Conservation (phyloP, 140 eudicot genomes). For the Erigeron philadelphicus region DNA sequence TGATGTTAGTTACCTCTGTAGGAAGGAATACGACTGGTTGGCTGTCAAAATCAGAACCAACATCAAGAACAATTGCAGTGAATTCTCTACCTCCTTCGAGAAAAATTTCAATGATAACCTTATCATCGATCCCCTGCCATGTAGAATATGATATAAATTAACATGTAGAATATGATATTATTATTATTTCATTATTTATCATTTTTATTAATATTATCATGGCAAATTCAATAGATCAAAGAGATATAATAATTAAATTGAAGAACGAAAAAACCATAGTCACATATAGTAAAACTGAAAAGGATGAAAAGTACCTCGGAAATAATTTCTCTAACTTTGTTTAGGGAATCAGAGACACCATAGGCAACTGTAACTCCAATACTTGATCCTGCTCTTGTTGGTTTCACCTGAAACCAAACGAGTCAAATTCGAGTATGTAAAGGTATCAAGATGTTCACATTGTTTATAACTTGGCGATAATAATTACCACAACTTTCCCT, state of each 20-base stretch:
- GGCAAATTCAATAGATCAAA: background rate
- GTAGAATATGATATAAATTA: background rate
- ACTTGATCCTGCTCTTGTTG: slow-evolving; percentile 95
- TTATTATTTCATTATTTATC: too few relatives aligned
- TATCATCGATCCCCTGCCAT: slow-evolving; percentile 83
- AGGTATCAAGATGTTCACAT: slow-evolving; percentile 8
- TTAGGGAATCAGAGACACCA: slow-evolving; percentile 70
- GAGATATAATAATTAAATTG: background rate
- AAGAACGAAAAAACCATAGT: background rate
- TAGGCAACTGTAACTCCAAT: slow-evolving; percentile 92
- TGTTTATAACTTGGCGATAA: slow-evolving; percentile 1
- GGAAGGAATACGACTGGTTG: slow-evolving; percentile 79
- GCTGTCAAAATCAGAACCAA: slow-evolving; percentile 54
- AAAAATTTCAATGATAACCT: slow-evolving; percentile 71
- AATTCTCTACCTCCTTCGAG: slow-evolving; percentile 91
- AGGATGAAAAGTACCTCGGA: slow-evolving; percentile 51
- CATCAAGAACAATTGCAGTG: slow-evolving; percentile 88
- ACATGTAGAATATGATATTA: too few relatives aligned
- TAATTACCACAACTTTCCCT: slow-evolving; percentile 89
- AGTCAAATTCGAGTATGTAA: slow-evolving; percentile 26
- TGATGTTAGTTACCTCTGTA: slow-evolving; percentile 57
- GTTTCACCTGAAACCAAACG: slow-evolving; percentile 65
- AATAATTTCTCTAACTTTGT: slow-evolving; percentile 55
- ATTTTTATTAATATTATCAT: too few relatives aligned
- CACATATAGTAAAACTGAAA: slow-evolving; percentile 3